Evolutionary conservation across 352 stramenopile genomes (phyloP), one percentile per base, ranked within the genome.

Genomic region (Thalassiosira exigua): DNA sequence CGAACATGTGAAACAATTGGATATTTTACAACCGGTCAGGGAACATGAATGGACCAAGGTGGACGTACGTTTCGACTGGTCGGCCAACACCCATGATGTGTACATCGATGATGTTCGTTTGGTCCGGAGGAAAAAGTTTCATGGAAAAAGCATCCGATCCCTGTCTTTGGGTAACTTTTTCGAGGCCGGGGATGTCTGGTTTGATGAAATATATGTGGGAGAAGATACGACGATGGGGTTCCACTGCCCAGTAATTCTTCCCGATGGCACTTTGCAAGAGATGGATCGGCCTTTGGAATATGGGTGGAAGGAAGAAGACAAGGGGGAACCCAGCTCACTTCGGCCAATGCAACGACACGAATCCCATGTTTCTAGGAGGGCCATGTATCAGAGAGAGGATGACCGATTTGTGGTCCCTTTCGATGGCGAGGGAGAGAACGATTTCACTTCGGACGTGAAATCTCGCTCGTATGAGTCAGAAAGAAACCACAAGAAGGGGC

Each of bases 131-230:
- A 81, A 73, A 0, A 39, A 62, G 2, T 98, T 98, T 58, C 52
- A 24, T 22, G 77, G 77, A 48, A 53, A 75, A 26, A 52, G 70
- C 17, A 75, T 81, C 50, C 69, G 77, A 32, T 50, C 53, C 27
- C 42, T 85, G 21, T 77, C 77, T 24, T 39, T 85, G 22, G 54
- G 53, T 32, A 85, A 85, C 36, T 85, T 60, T 36, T 70, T 78
- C 41, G 77, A 75, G 53, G 70, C 69, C 22, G 51, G 44, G 14
- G 56, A 44, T 30, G 79, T 87, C 14, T 98, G 96, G 95, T 98
- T 97, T 89, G 96, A 99, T 83, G 96, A 99, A 70, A 92, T 99
- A 36, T 98, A 97, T 79, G 89, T 98, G 1, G 96, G 96, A 17
- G 80, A 94, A 3, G 95, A 98, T 66, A 93, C 95, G 68, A 85